Percentiles rank a stretch among this genome's conserved stretches.
Conservation (phyloP, 2,329 filamentous ascomycete genomes). For the Pseudocercospora macadamiae region DNA sequence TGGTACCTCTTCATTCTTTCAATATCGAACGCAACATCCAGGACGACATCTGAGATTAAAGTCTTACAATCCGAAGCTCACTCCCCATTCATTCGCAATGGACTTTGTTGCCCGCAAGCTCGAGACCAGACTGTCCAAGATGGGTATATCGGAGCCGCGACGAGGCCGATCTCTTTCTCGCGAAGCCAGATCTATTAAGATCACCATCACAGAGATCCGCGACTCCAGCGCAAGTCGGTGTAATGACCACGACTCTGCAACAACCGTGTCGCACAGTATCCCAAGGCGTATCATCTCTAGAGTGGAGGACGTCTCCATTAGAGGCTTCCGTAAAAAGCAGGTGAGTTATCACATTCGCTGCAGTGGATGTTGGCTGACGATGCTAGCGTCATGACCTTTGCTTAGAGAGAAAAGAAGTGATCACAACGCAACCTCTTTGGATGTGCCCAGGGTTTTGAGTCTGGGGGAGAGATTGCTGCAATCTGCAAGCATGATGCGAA, state of each 20-base stretch:
- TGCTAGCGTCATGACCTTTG: neutral
- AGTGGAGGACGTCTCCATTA: no score
- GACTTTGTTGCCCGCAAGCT: slow-evolving; percentile 11
- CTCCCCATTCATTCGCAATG: neutral
- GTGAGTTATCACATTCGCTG: neutral
- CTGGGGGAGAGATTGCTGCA: neutral
- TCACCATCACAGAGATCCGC: slow-evolving; percentile 6
- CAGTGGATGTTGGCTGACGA: neutral
- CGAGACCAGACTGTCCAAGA: slow-evolving; percentile 13
- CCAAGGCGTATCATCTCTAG: neutral
- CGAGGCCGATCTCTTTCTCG: neutral
- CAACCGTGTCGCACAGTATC: neutral
- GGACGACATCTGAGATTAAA: no score
- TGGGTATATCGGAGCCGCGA: slow-evolving; percentile 10
- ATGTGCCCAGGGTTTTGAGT: slow-evolving; percentile 1
- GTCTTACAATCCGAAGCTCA: no score
- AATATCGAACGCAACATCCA: no score
- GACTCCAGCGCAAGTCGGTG: neutral
- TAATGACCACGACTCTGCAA: neutral
- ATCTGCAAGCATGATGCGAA: no score
- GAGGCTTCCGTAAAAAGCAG: neutral
- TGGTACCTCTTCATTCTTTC: no score
- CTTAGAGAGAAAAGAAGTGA: neutral
- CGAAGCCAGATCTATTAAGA: neutral
- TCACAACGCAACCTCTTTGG: neutral